Evolutionary conservation across 2,329 filamentous ascomycete genomes (phyloP).

Genomic region (Phialophora chinensis): DNA sequence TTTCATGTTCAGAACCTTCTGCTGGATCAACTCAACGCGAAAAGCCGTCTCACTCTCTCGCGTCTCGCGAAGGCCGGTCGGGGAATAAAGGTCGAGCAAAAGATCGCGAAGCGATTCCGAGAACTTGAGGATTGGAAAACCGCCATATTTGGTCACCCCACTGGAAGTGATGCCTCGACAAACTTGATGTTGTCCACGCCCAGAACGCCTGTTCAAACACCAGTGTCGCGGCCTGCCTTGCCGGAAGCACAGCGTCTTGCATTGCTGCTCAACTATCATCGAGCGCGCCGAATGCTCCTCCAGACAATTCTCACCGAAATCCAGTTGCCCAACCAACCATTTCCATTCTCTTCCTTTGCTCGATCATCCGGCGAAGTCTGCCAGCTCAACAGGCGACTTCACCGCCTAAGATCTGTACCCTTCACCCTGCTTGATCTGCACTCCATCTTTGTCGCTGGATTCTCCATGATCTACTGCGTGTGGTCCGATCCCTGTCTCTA

Average conservation of each 20-base stretch:
- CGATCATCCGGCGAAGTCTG: slow-evolving; percentile 24
- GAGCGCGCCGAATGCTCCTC: slow-evolving; percentile 20
- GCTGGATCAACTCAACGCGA: slow-evolving; percentile 23
- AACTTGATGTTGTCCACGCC: slow-evolving; percentile 11
- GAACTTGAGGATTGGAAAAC: slow-evolving; percentile 26
- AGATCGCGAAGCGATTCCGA: slow-evolving; percentile 23
- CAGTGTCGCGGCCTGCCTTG: slow-evolving; percentile 8
- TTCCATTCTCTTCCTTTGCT: slow-evolving; percentile 20
- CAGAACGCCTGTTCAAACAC: slow-evolving; percentile 16
- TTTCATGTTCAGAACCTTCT: slow-evolving; percentile 19
- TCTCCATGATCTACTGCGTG: slow-evolving; percentile 23
- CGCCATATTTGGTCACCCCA: slow-evolving; percentile 10
- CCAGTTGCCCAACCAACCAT: slow-evolving; percentile 9
- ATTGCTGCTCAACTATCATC: slow-evolving; percentile 25
- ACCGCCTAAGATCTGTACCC: slow-evolving; percentile 19
- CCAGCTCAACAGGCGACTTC: slow-evolving; percentile 26
- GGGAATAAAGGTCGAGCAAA: slow-evolving; percentile 15
- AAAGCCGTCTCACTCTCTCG: slow-evolving; percentile 18
- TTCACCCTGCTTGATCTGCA: slow-evolving; percentile 27
- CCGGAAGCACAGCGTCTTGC: slow-evolving; percentile 18
- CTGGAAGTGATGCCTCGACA: background rate
- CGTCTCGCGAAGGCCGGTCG: slow-evolving; percentile 7
- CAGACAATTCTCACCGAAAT: slow-evolving; percentile 25
- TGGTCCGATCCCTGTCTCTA: slow-evolving; percentile 21
- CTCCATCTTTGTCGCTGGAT: slow-evolving; percentile 25